Percentiles rank a stretch among this genome's conserved stretches.
Conservation (phyloP, 306 rosid species). For the Prunus campanulata region DNA sequence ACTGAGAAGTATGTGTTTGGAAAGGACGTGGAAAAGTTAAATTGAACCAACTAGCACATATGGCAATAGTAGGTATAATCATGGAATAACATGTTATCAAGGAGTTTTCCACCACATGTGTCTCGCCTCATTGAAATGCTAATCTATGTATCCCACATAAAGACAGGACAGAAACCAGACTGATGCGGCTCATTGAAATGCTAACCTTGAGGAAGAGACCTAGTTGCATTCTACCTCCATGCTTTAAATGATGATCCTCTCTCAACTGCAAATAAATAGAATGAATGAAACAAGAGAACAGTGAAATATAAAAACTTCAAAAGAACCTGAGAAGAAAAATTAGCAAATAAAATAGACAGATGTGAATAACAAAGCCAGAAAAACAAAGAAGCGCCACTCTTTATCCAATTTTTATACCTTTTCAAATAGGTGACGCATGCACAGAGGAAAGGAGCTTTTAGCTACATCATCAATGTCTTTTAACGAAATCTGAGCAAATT, state of each 20-base stretch:
- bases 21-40: background rate
- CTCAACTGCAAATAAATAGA: constrained; percentile 56
- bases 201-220: constrained; percentile 96
- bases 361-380: background rate
- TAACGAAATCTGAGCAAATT: constrained; percentile 62
- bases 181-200: constrained; percentile 10
- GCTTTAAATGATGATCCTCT: constrained; percentile 98
- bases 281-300: constrained; percentile 19
- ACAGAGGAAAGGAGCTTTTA: constrained; percentile 87
- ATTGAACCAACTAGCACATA: background rate
- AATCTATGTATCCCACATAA: background rate
- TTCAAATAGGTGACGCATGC: constrained; percentile 92
- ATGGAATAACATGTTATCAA: background rate
- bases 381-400: constrained; percentile 7
- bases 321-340: background rate
- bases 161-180: background rate
- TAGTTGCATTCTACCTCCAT: constrained; percentile 96
- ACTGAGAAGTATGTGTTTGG: background rate
- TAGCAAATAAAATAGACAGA: background rate
- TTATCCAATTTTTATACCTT: constrained; percentile 55
- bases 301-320: constrained; percentile 1
- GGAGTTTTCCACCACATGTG: background rate
- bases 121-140: background rate
- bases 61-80: background rate
- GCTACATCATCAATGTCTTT: constrained; percentile 80